These are phyloP conservation scores for Colletotrichum brevisporum DNA, from an alignment of 2,329 filamentous ascomycete species.

Conservation along the genomic window DNA sequence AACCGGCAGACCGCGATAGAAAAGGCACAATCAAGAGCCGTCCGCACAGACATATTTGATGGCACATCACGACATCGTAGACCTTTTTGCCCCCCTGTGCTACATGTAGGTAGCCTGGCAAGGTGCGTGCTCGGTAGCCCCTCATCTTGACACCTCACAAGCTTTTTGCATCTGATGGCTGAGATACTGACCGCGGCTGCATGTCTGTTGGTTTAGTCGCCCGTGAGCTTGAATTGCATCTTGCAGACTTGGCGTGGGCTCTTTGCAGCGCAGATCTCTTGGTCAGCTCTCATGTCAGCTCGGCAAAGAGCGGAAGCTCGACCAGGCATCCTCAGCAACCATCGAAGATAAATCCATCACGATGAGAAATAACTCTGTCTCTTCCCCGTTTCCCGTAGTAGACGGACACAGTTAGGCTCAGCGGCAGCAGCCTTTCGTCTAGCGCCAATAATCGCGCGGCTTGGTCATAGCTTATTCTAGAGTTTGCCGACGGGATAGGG, in stretches of 20 bases:
- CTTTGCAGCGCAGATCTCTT: slow-evolving; percentile 4
- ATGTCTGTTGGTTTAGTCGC: background rate
- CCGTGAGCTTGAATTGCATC: slow-evolving; percentile 4
- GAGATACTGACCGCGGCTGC: background rate
- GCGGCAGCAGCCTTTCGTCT: slow-evolving; percentile 2
- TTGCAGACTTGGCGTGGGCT: slow-evolving; percentile 6
- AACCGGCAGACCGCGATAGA: background rate
- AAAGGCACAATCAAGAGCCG: background rate
- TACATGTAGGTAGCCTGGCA: background rate
- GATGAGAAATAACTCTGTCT: background rate
- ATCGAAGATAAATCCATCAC: background rate
- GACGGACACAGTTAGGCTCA: slow-evolving; percentile 7
- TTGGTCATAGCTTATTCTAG: slow-evolving; percentile 8
- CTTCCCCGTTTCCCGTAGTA: background rate
- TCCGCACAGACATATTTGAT: background rate
- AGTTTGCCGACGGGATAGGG: background rate
- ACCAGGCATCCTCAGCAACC: slow-evolving; percentile 4
- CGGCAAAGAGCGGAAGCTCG: background rate
- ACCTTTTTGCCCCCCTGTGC: background rate
- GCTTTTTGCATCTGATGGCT: slow-evolving; percentile 18
- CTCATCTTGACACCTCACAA: background rate
- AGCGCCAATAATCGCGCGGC: slow-evolving; percentile 7
- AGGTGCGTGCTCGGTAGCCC: background rate
- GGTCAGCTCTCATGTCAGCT: slow-evolving; percentile 12
- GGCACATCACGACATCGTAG: background rate